Conservation (phyloP, 345 rosid species). For the Citrus reticulata region DNA sequence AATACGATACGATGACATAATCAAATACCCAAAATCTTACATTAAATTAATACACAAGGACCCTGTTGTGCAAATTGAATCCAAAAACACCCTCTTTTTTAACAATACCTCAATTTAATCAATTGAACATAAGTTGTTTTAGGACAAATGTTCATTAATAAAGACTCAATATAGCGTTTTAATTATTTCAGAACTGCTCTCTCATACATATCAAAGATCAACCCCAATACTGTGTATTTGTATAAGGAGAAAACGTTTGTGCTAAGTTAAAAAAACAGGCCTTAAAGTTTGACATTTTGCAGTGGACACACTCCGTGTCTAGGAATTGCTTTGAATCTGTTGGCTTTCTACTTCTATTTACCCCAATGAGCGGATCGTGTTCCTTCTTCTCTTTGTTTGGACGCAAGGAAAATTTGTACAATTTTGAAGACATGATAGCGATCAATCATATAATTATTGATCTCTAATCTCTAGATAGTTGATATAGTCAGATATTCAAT, state of each 20-base stretch:
- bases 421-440: background rate
- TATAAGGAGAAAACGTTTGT: background rate
- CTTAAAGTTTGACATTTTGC: background rate
- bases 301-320: background rate
- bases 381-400: constrained; percentile 16
- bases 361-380: constrained; percentile 27
- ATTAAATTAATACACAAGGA: background rate
- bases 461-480: no score
- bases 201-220: background rate
- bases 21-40: background rate
- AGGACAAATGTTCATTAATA: no score
- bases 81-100: background rate
- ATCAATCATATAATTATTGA: no score
- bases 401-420: background rate
- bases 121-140: no score
- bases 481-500: no score
- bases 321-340: constrained; percentile 16
- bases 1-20: background rate
- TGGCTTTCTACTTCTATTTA: constrained; percentile 9
- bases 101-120: background rate
- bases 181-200: background rate
- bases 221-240: background rate
- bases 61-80: background rate
- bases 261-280: background rate
- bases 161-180: background rate